These are phyloP conservation scores for Tubosaeta brunneosetosa DNA, from an alignment of 768 basidiomycete genomes.

Conservation along the genomic window DNA sequence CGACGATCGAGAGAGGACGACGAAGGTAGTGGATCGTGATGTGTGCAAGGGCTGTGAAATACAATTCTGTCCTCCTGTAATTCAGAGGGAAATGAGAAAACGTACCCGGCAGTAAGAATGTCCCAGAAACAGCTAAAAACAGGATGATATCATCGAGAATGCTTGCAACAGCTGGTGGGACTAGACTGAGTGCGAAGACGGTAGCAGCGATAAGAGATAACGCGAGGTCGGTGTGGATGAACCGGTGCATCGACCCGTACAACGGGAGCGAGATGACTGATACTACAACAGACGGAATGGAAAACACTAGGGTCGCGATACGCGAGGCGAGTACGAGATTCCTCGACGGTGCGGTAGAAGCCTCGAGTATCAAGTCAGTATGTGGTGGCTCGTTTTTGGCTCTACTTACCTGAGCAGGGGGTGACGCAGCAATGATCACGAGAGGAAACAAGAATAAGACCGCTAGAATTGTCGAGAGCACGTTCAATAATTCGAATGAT, in stretches of 20 bases:
- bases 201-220: conserved; percentile 39
- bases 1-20: conserved; percentile 77
- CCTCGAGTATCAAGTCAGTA: conserved; percentile 12
- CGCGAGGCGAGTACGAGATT: conserved; percentile 36
- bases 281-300: conserved; percentile 55
- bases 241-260: conserved; percentile 39
- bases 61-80: background rate
- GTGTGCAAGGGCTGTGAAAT: conserved; percentile 59
- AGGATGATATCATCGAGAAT: conserved; percentile 47
- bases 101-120: conserved; percentile 62
- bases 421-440: conserved; percentile 47
- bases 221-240: conserved; percentile 40
- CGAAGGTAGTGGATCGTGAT: conserved; percentile 81
- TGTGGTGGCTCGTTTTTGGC: conserved; percentile 18
- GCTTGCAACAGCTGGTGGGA: conserved; percentile 36
- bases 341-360: conserved; percentile 2
- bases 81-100: background rate
- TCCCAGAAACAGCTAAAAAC: conserved; percentile 47
- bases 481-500: conserved; percentile 57
- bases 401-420: conserved; percentile 37
- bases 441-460: conserved; percentile 53
- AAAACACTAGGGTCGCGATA: conserved; percentile 50
- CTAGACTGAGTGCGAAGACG: conserved; percentile 42
- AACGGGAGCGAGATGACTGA: conserved; percentile 52
- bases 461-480: conserved; percentile 45